Evolutionary conservation across 345 rosid genomes (phyloP).

Genomic region (Raphanus raphanistrum): DNA sequence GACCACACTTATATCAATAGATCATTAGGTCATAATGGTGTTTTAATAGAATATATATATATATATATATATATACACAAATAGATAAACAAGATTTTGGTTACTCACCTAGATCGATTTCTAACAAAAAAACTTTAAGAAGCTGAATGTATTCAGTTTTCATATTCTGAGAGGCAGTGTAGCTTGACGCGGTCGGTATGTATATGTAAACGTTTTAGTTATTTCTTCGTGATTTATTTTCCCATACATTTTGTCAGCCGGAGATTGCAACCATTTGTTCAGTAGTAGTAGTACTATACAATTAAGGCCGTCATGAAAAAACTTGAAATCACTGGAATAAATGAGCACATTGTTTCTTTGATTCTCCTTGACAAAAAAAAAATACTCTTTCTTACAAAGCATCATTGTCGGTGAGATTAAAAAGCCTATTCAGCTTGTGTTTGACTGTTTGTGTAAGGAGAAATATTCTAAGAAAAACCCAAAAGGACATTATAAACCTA

Average conservation of each 20-base stretch:
- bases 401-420: conserved; percentile 11
- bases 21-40: too few species aligned
- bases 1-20: too few species aligned
- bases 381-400: background rate
- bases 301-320: conserved; percentile 3
- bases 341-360: background rate
- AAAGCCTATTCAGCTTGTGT: background rate
- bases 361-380: background rate
- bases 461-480: background rate
- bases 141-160: background rate
- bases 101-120: background rate
- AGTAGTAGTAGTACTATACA: background rate
- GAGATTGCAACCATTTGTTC: background rate
- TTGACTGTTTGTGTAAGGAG: background rate
- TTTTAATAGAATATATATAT: too few species aligned
- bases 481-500: background rate
- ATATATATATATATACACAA: too few species aligned
- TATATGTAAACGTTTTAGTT: background rate
- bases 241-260: background rate
- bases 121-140: background rate
- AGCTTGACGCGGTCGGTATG: background rate
- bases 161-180: background rate
- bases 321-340: conserved; percentile 10
- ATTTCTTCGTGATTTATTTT: background rate
- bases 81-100: background rate